Evolutionary conservation across 2,329 filamentous ascomycete genomes (phyloP).

Genomic region (Colletotrichum chlorophyti): DNA sequence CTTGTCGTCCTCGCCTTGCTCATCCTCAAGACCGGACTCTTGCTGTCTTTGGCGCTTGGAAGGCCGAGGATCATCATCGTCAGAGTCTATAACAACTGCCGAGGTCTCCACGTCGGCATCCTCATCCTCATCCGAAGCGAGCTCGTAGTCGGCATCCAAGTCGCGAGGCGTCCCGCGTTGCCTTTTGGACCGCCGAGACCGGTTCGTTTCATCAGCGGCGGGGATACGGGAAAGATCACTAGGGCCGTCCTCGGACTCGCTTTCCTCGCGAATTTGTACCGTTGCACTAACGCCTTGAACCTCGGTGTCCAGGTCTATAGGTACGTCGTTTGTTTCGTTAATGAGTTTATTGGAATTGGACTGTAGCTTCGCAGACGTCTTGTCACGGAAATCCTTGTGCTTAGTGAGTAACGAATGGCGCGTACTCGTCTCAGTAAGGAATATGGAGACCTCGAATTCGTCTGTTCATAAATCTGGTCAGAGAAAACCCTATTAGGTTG

Average conservation of each 20-base stretch:
- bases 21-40: slow-evolving; percentile 35
- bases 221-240: slow-evolving; percentile 64
- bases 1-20: slow-evolving; percentile 69
- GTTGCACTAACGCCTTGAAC: slow-evolving; percentile 41
- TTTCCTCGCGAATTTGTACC: slow-evolving; percentile 60
- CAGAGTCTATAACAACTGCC: slow-evolving; percentile 46
- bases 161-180: slow-evolving; percentile 38
- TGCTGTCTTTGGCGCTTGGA: slow-evolving; percentile 53
- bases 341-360: slow-evolving; percentile 70
- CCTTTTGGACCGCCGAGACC: slow-evolving; percentile 31
- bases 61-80: slow-evolving; percentile 46
- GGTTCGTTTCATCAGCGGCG: slow-evolving; percentile 35
- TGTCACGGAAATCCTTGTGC: slow-evolving; percentile 77
- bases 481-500: background rate
- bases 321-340: slow-evolving; percentile 59
- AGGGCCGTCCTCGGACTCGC: slow-evolving; percentile 63
- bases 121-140: slow-evolving; percentile 36
- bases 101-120: slow-evolving; percentile 37
- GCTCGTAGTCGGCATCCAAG: slow-evolving; percentile 39
- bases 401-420: slow-evolving; percentile 88
- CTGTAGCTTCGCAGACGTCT: slow-evolving; percentile 56
- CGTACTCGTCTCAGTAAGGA: slow-evolving; percentile 84
- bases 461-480: slow-evolving; percentile 57
- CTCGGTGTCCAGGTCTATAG: slow-evolving; percentile 57
- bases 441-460: slow-evolving; percentile 95